Conservation (phyloP, 2,329 filamentous ascomycete species). For the Paecilomyces fulvus region DNA sequence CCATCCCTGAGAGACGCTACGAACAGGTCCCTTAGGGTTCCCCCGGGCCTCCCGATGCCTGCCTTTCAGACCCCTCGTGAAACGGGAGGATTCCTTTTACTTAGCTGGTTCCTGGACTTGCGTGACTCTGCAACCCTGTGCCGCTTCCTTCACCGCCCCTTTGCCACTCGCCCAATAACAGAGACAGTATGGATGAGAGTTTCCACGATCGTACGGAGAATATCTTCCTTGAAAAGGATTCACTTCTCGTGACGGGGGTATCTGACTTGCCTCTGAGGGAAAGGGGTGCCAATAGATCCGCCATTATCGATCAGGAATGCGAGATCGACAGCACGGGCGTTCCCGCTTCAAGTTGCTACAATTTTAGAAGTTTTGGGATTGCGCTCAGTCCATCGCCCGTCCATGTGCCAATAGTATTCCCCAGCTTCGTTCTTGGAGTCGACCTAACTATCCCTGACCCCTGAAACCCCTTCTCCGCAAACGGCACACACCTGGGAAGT, state of each 20-base stretch:
- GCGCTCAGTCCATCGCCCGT: not conserved
- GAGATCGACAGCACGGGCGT: not conserved
- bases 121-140: not conserved
- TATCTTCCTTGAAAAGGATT: not conserved
- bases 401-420: not conserved
- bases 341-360: constrained; percentile 6
- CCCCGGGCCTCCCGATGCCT: too few relatives aligned
- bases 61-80: not conserved
- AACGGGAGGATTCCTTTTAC: not conserved
- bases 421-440: too few relatives aligned
- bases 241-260: not conserved
- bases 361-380: not conserved
- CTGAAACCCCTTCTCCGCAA: not conserved
- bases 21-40: too few relatives aligned
- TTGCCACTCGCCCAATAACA: not conserved
- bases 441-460: not conserved
- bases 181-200: not conserved
- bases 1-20: too few relatives aligned
- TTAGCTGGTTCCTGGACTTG: not conserved
- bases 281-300: not conserved
- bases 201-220: not conserved
- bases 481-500: not conserved
- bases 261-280: not conserved
- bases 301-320: not conserved
- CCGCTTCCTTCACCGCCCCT: not conserved